Base-by-base conservation (phyloP, 225 moss, liverwort and hornwort genomes). In the Thuidium tamariscinum region DNA sequence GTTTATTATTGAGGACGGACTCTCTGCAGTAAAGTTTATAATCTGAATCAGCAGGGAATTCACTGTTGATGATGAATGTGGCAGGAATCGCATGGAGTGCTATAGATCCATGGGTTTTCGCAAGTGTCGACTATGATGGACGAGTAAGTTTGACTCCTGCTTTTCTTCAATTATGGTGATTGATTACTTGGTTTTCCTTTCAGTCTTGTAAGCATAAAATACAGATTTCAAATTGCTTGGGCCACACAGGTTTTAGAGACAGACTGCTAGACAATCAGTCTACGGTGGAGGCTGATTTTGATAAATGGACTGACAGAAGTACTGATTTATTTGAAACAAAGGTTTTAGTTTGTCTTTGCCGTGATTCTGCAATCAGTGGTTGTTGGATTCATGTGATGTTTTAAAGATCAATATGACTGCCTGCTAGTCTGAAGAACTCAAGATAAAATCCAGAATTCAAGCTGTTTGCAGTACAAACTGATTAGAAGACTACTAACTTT, bases 21-120 rank as follows among this genome's bases (percentile, higher is more conserved):
- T 72, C 64, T 73, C 23, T 76, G 23, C 37, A 81, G 27, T 34
- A 8, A 75, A 75, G 57, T 79, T 79, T 23, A n/a, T 18, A 41
- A 59, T 78, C 78, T 88, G 82, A 87, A 57, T 49, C 25, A 66
- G 74, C 80, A 57, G 52, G 71, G 72, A 27, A 21, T 59, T 59
- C 25, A 59, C 60, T 88, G 51, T 79, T 72, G 79, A 54, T 67
- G 52, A 36, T 88, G 73, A 48, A 30, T 77, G 73, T 81, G 77
- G 73, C 93, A 96, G 96, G 97, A 72, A 93, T 97, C 74, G 93
- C 97, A 73, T 97, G 97, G 97, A 95, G 95, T 86, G 77, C 90
- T n/a, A 80, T 92, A 32, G 97, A 97, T 87, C 96, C 97, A 13
- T 97, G 96, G 95, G 87, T 91, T 55, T 95, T 97, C 61, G 97